Percentiles rank a stretch among this genome's conserved stretches.
Conservation (phyloP, 177 flowering plant species). For the Vitis hybrid region DNA sequence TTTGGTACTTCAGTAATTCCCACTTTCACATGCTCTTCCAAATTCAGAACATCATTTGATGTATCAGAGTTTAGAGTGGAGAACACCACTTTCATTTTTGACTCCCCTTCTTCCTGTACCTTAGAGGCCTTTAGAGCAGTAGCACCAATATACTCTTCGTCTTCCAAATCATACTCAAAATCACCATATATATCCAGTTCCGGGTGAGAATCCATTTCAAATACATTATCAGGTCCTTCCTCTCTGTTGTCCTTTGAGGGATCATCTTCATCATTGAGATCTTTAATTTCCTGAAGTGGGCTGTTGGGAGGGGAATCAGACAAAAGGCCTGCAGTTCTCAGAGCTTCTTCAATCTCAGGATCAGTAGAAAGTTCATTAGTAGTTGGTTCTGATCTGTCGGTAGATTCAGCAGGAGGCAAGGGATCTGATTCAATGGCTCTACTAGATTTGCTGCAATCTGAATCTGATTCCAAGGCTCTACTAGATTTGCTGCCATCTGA, state of each 20-base stretch:
- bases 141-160: constrained; percentile 61
- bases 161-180: constrained; percentile 83
- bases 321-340: constrained; percentile 75
- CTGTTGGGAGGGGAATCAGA: constrained; percentile 84
- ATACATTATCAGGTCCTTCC: constrained; percentile 51
- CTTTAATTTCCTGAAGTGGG: constrained; percentile 39
- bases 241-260: constrained; percentile 17
- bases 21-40: constrained; percentile 13
- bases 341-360: constrained; percentile 54
- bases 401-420: constrained; percentile 16
- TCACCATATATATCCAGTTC: constrained; percentile 91
- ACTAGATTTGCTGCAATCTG: constrained; percentile 22
- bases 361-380: constrained; percentile 26
- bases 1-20: constrained; percentile 17
- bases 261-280: constrained; percentile 22
- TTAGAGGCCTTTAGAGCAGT: constrained; percentile 34
- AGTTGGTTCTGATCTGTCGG: constrained; percentile 26
- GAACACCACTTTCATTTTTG: constrained; percentile 68
- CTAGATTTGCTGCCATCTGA: constrained; percentile 23
- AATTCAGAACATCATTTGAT: constrained; percentile 18
- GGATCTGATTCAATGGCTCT: constrained; percentile 23
- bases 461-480: constrained; percentile 22
- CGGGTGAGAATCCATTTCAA: constrained; percentile 67
- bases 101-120: constrained; percentile 43
- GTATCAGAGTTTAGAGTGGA: constrained; percentile 44